phyloP scores from a whole-genome alignment of 208 protist species.

The Acanthamoeba royreba region DNA sequence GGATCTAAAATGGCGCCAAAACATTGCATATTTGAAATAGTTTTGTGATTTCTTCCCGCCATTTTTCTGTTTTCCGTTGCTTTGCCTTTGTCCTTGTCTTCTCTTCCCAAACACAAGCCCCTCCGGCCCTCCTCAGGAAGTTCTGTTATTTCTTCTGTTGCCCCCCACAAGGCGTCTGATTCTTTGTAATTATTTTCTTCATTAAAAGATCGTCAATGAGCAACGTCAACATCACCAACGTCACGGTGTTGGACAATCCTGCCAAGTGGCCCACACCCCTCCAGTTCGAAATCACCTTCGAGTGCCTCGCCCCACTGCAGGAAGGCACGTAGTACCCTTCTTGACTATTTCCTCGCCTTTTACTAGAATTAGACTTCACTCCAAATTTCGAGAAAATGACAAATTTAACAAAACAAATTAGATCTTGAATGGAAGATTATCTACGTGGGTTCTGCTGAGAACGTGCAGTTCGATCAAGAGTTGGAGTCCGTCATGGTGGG shows the following conservation, averaged over 20 bases:
- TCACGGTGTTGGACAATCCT: conserved; percentile 79
- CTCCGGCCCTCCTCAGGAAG: too few relatives aligned
- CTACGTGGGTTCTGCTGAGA: conserved; percentile 95
- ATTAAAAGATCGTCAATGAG: background rate
- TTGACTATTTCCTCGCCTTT: background rate
- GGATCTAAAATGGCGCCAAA: too few relatives aligned
- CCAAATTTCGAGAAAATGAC: too few relatives aligned
- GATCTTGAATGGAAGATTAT: conserved; percentile 95
- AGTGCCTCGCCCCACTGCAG: conserved; percentile 70
- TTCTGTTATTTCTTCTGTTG: too few relatives aligned
- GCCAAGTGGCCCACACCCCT: conserved; percentile 70
- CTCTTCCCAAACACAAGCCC: too few relatives aligned
- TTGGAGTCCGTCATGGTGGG: conserved; percentile 96
- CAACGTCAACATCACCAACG: conserved; percentile 69
- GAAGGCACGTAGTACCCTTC: conserved; percentile 57
- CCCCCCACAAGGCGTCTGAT: too few relatives aligned
- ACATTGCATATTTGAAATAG: too few relatives aligned
- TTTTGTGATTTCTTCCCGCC: too few relatives aligned
- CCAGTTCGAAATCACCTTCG: conserved; percentile 83
- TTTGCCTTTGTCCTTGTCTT: too few relatives aligned
- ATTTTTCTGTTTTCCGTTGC: too few relatives aligned
- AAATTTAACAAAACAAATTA: too few relatives aligned
- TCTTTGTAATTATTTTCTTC: background rate
- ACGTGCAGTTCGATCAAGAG: conserved; percentile 92
- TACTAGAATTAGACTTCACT: too few relatives aligned